A percentile compares a stretch with the other conserved stretches of the same genome.
phyloP scores from a whole-genome alignment of 192 early-diverging fungal genomes.

The Coemansia nantahalensis region DNA sequence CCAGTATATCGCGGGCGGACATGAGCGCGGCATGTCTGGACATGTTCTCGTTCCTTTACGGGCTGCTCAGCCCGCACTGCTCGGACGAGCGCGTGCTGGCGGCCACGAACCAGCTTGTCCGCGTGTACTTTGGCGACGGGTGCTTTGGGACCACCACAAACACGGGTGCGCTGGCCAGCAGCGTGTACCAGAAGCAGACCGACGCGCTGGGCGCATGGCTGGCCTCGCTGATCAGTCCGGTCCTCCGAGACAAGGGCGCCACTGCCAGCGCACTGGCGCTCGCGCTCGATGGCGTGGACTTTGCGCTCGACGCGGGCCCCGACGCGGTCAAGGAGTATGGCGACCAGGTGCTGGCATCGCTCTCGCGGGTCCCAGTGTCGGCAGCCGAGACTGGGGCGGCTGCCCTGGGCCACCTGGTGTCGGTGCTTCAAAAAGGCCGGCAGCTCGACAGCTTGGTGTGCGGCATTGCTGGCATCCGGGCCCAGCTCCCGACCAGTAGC shows the following conservation, averaged over 20 bases:
- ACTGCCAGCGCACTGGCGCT: conserved; percentile 2
- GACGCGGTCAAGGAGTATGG: conserved; percentile 21
- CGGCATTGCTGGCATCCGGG: conserved; percentile 8
- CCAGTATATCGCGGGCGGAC: conserved; percentile 9
- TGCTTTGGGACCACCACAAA: conserved; percentile 32
- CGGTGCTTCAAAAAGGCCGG: conserved; percentile 26
- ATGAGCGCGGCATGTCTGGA: conserved; percentile 22
- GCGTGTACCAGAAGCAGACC: conserved; percentile 18
- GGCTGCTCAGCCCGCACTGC: conserved; percentile 7
- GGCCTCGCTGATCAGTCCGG: conserved; percentile 4
- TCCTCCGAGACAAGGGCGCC: conserved; percentile 7
- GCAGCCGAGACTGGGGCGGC: not conserved
- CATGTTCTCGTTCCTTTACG: conserved; percentile 31
- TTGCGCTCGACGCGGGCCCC: conserved; percentile 34
- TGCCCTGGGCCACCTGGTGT: conserved; percentile 19
- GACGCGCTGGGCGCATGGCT: conserved; percentile 31
- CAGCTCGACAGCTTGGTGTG: conserved; percentile 29
- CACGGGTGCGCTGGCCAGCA: conserved; percentile 6
- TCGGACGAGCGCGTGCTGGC: conserved; percentile 13
- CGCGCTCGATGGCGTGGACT: conserved; percentile 20
- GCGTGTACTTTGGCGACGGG: conserved; percentile 27
- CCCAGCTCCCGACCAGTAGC: not conserved
- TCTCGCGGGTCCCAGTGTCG: conserved; percentile 15
- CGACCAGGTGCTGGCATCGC: conserved; percentile 12
- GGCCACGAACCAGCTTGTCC: conserved; percentile 20